phyloP scores from a whole-genome alignment of 345 rosid genomes.

The Turnera subulata region DNA sequence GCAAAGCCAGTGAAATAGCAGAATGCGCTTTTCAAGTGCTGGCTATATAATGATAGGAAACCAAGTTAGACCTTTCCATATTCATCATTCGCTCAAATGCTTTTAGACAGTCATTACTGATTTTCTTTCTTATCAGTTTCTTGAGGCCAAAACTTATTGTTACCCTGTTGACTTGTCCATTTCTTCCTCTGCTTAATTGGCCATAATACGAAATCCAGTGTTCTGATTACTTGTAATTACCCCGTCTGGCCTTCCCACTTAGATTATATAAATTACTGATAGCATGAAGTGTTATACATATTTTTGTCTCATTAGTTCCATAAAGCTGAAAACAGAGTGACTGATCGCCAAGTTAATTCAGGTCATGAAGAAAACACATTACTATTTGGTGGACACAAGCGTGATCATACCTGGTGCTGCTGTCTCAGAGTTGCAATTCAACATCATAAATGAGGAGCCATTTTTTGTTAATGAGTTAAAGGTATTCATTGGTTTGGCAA shows the following conservation, averaged over 20 bases:
- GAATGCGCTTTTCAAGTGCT: too few species aligned
- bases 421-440: slow-evolving; percentile 77
- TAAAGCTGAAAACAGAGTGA: slow-evolving; percentile 9
- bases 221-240: not conserved
- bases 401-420: slow-evolving; percentile 79
- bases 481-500: slow-evolving; percentile 31
- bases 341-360: slow-evolving; percentile 23
- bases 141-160: too few species aligned
- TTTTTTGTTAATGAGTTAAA: slow-evolving; percentile 60
- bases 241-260: too few species aligned
- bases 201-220: too few species aligned
- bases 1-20: too few species aligned
- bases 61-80: too few species aligned
- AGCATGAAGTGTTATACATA: slow-evolving; percentile 3
- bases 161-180: not conserved
- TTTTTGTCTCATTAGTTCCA: not conserved
- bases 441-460: slow-evolving; percentile 72
- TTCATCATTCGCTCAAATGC: too few species aligned
- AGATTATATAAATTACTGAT: not conserved
- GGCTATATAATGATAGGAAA: too few species aligned
- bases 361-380: slow-evolving; percentile 98
- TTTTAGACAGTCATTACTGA: too few species aligned
- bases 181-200: not conserved
- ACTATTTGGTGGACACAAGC: slow-evolving; percentile 86
- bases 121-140: too few species aligned